A percentile compares a stretch with the other conserved stretches of the same genome.
phyloP scores from a whole-genome alignment of 768 basidiomycete species.

The Boletus rufocinnamomeus region DNA sequence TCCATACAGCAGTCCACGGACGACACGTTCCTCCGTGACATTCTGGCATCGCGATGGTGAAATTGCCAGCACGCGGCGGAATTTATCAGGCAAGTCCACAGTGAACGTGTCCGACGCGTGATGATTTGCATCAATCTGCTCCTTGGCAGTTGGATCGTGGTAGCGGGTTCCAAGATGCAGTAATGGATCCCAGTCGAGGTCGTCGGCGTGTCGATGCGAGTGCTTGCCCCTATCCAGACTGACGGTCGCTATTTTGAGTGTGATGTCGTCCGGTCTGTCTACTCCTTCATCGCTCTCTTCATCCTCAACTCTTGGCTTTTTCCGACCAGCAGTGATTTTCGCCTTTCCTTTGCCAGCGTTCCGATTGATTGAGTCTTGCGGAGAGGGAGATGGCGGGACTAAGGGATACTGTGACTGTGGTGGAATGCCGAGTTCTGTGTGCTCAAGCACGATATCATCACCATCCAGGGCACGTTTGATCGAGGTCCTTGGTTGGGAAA shows the following conservation, averaged over 20 bases:
- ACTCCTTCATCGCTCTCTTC: constrained; percentile 32
- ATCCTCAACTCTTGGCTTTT: constrained; percentile 49
- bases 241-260: constrained; percentile 26
- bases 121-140: constrained; percentile 30
- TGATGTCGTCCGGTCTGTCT: constrained; percentile 20
- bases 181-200: constrained; percentile 35
- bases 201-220: constrained; percentile 11
- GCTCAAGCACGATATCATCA: constrained; percentile 23
- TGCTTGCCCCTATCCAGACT: constrained; percentile 15
- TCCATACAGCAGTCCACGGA: constrained; percentile 63
- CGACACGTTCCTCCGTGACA: constrained; percentile 52
- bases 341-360: constrained; percentile 43
- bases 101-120: constrained; percentile 45
- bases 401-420: constrained; percentile 36
- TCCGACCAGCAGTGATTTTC: constrained; percentile 41
- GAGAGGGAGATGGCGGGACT: constrained; percentile 72
- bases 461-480: constrained; percentile 47
- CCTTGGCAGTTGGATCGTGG: constrained; percentile 22
- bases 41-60: constrained; percentile 46
- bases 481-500: constrained; percentile 31
- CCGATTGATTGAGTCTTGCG: constrained; percentile 35
- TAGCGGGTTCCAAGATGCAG: constrained; percentile 24
- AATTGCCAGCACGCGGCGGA: constrained; percentile 65
- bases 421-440: constrained; percentile 1
- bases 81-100: constrained; percentile 64